Percentiles rank a stretch among this genome's conserved stretches.
Conservation (phyloP, 768 basidiomycete species). For the Vararia minispora region DNA sequence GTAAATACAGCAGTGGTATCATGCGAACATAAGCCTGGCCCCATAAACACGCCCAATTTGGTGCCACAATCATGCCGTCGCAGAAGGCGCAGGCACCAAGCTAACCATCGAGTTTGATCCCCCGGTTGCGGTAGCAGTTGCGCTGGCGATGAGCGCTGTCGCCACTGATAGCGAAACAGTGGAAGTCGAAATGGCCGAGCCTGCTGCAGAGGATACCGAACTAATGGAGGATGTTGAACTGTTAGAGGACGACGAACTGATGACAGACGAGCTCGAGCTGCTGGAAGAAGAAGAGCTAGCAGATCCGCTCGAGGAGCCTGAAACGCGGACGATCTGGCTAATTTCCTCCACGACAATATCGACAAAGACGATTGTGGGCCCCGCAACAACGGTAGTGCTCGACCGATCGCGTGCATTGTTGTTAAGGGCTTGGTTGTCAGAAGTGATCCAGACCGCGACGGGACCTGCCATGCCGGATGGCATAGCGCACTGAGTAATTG, state of each 20-base stretch:
- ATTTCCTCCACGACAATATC: constrained; percentile 46
- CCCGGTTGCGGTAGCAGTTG: constrained; percentile 1
- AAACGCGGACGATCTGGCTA: constrained; percentile 30
- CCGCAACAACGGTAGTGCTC: constrained; percentile 47
- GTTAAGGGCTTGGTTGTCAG: constrained; percentile 47
- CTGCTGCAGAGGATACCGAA: constrained; percentile 24
- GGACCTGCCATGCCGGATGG: constrained; percentile 63
- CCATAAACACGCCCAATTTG: too few species aligned
- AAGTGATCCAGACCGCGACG: constrained; percentile 62
- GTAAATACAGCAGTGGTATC: too few species aligned
- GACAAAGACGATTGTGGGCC: constrained; percentile 59
- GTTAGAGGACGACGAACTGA: too few species aligned
- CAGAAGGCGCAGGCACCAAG: too few species aligned
- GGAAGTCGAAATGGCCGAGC: constrained; percentile 10
- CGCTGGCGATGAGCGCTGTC: constrained; percentile 21
- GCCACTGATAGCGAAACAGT: constrained; percentile 19
- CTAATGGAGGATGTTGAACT: constrained; percentile 18
- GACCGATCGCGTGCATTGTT: constrained; percentile 51
- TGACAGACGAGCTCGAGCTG: constrained; percentile 14
- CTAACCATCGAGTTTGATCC: too few species aligned
- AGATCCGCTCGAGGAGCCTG: constrained; percentile 4
- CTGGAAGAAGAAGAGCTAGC: constrained; percentile 3
- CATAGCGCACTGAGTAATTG: constrained; percentile 49
- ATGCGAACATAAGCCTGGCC: too few species aligned
- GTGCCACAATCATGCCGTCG: too few species aligned